Evolutionary conservation across 2,329 filamentous ascomycete genomes (phyloP), one percentile per base, ranked within the genome.

Genomic region (Ascochyta fabae): DNA sequence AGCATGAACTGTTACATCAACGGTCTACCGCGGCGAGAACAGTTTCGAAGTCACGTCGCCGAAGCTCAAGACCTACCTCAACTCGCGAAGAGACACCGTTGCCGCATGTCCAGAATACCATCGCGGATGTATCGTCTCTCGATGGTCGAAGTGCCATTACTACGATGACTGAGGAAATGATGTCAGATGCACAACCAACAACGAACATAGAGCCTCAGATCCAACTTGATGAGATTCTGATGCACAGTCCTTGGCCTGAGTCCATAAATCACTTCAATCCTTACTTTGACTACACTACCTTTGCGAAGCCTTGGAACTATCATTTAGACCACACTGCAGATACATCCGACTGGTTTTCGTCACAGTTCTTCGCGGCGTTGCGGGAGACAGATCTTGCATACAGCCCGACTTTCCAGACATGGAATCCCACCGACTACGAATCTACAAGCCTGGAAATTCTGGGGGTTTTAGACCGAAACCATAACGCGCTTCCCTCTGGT

Each of bases 301-400:
- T 56, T 26, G 53, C 53, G 16, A 45, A 41, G 29, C 53, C 53
- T n/a, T 56, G 53, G 53, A 50, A 56, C 22, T 56, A 56, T 16
- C 22, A 26, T 13, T 6, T 41, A 2, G 29, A 42, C 15, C 35
- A 38, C 6, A 22, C 26, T 16, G 34, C 26, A 4, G 34, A 49
- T 15, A 24, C 40, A 2, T 50, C 47, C 10, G 41, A 43, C 22
- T 56, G 53, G 53, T 46, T 56, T 9, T 56, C 53, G 7, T 45
- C 40, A 0, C 45, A 50, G 12, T 56, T 56, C 16, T 50, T 56
- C 19, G 53, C 46, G 6, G 53, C 53, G 4, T 15, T 56, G 13
- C 53, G 53, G 24, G 53, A 56, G 42, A 56, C 53, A 5, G 46
- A 56, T 41, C 53, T 56, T 29, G 46, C 47, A 29, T 49, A 34